phyloP scores from a whole-genome alignment of 192 early-diverging fungal species.

The Coemansia sp. region DNA sequence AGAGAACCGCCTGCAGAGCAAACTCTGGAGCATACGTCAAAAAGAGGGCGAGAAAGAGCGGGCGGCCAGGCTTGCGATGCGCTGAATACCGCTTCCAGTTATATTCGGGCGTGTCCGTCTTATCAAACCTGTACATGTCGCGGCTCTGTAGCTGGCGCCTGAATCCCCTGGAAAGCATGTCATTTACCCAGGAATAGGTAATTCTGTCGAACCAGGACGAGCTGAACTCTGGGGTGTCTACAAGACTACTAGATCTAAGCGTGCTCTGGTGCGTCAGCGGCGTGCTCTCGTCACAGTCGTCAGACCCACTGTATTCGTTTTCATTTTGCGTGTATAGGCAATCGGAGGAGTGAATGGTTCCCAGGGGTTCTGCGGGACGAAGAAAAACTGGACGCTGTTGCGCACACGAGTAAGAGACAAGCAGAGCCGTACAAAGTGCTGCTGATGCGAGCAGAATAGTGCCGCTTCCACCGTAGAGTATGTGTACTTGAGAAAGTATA shows the following conservation, averaged over 20 bases:
- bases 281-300: conserved; percentile 7
- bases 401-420: conserved; percentile 9
- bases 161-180: conserved; percentile 61
- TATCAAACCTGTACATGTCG: conserved; percentile 61
- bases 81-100: conserved; percentile 36
- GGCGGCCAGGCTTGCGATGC: conserved; percentile 23
- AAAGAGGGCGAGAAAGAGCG: conserved; percentile 34
- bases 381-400: conserved; percentile 31
- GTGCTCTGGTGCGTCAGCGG: conserved; percentile 28
- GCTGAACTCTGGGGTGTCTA: conserved; percentile 37
- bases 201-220: conserved; percentile 29
- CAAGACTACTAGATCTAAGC: conserved; percentile 9
- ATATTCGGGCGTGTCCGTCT: conserved; percentile 51
- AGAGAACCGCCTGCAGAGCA: conserved; percentile 35
- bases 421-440: neutral
- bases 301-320: neutral
- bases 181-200: conserved; percentile 61
- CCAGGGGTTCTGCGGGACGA: neutral
- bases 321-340: neutral
- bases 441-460: conserved; percentile 14
- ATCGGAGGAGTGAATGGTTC: neutral
- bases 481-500: conserved; percentile 16
- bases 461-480: conserved; percentile 10
- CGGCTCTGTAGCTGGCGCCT: conserved; percentile 55
- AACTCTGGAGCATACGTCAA: conserved; percentile 52